Percentiles rank a stretch among this genome's conserved stretches.
phyloP scores from a whole-genome alignment of 163 green algal species.

The Scenedesmus sp. region DNA sequence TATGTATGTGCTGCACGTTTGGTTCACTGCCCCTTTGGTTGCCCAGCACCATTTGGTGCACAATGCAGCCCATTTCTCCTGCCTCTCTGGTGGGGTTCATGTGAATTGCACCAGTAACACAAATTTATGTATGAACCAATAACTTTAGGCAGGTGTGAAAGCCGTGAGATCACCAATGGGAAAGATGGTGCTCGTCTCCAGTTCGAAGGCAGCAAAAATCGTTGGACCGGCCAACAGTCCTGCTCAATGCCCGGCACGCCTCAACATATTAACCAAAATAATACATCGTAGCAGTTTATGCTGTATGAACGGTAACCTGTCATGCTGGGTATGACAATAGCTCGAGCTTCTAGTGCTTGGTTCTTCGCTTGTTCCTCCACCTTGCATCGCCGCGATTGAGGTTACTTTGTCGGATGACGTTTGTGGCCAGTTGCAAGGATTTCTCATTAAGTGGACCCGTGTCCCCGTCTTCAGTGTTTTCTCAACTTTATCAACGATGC shows the following conservation, averaged over 20 bases:
- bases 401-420: not conserved
- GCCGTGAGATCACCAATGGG: too few species aligned
- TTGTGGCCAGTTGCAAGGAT: not conserved
- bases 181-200: too few species aligned
- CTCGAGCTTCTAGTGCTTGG: not conserved
- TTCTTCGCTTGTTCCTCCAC: not conserved
- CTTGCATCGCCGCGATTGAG: not conserved
- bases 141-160: too few species aligned
- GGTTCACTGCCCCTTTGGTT: too few species aligned
- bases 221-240: constrained; percentile 1
- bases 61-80: too few species aligned
- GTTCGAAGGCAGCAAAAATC: not conserved
- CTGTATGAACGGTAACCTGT: not conserved
- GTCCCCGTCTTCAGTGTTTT: not conserved
- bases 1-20: too few species aligned
- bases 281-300: not conserved
- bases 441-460: not conserved
- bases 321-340: not conserved
- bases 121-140: too few species aligned
- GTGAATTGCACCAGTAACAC: too few species aligned
- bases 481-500: not conserved
- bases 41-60: too few species aligned
- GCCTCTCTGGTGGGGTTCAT: too few species aligned
- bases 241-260: too few species aligned
- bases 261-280: not conserved